Conservation (phyloP, 768 basidiomycete species). For the Lactarius deliciosus region DNA sequence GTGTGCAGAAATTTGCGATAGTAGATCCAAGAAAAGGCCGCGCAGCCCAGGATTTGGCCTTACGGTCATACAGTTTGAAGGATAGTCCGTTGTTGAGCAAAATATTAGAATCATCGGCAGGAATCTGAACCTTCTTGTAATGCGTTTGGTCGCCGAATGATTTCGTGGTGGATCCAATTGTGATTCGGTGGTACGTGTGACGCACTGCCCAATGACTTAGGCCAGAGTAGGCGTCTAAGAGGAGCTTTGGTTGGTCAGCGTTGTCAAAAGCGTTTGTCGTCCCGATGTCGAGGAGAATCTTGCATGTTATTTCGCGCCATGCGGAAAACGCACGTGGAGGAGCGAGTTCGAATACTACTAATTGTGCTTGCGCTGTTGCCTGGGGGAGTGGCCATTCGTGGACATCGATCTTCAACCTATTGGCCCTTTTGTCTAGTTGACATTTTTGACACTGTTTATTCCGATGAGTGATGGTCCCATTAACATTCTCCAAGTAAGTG, state of each 20-base stretch:
- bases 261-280: neutral
- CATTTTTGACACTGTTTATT: neutral
- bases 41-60: neutral
- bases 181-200: neutral
- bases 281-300: neutral
- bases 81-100: neutral
- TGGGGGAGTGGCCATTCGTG: neutral
- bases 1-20: neutral
- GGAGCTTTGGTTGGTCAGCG: neutral
- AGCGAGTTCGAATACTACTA: neutral
- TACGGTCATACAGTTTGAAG: neutral
- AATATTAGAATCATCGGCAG: neutral
- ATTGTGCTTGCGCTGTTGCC: neutral
- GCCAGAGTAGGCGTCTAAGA: neutral
- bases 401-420: neutral
- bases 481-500: neutral
- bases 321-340: neutral
- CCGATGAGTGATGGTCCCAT: neutral
- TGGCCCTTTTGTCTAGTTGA: neutral
- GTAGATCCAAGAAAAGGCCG: neutral
- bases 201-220: neutral
- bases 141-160: neutral
- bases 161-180: neutral
- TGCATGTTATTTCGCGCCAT: neutral
- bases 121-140: neutral